Base-by-base conservation (phyloP, 2,329 filamentous ascomycete species). In the Hymenoscyphus albidus region DNA sequence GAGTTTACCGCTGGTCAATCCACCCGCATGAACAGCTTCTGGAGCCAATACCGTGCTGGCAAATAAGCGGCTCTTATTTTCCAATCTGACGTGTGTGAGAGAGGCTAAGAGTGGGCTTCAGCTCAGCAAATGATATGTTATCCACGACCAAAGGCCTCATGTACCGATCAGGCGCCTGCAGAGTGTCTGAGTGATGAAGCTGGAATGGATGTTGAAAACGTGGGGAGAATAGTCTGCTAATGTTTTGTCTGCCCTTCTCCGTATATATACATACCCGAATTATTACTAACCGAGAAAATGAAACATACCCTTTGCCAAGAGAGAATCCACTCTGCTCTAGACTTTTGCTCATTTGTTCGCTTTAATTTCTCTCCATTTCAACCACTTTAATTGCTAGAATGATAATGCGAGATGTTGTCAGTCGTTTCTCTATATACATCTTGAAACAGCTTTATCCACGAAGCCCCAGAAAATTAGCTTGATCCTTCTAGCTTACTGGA, bases 1-100 rank as follows among this genome's bases (percentile, higher is more conserved):
- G 76, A 79, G 71, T 82, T 82, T 73, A 68, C 66, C n/a, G 39
- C 66, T 31, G 55, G 55, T 48, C 66, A 68, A 58, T 48, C 31
- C 38, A 68, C 66, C 27, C 58, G 66, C 32, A 66, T 68, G 64
- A 55, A 61, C 35, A 64, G 51, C 59, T 66, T 63, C 62, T 68
- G 57, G 44, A 61, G 62, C 42, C 62, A 62, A 14, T 68, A 64
- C 59, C 64, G 66, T 63, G 59, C 63, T 16, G 32, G 55, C 55
- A 57, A 38, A n/a, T 57, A 57, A 57, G n/a, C n/a, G 31, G 16
- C 27, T 57, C 55, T 18, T 27, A 10, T 22, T 22, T 54, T 54
- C 48, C 18, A 54, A 54, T 54, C 18, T 22, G 48, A 27, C n/a
- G 18, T n/a, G 10, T 13, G 9, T 12, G 22, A 54, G 18, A 22